phyloP scores from a whole-genome alignment of 257 asterid genomes.

The Hygrophila difformis region DNA sequence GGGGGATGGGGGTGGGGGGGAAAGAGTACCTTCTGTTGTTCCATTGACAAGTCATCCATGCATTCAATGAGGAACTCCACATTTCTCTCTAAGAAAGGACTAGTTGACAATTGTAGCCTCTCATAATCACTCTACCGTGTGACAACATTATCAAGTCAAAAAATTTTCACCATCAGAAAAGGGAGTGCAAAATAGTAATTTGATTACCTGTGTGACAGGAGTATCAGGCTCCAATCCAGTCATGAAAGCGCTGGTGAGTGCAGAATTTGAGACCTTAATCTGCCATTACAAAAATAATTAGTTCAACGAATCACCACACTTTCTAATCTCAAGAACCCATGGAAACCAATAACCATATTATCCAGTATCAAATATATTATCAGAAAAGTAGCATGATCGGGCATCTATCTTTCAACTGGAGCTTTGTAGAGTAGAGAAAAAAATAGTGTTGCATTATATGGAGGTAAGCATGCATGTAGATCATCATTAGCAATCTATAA shows the following conservation, averaged over 20 bases:
- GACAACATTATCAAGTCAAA: neutral
- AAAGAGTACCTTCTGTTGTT: conserved; percentile 67
- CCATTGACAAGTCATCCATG: conserved; percentile 96
- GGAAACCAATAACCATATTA: no score
- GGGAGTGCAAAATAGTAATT: neutral
- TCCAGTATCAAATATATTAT: no score
- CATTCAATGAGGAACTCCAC: conserved; percentile 89
- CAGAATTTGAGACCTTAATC: conserved; percentile 98
- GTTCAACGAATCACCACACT: neutral
- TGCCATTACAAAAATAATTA: conserved; percentile 18
- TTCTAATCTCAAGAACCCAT: neutral
- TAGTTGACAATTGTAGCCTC: conserved; percentile 75
- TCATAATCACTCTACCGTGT: conserved; percentile 73
- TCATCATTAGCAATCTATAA: no score
- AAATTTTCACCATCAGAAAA: neutral
- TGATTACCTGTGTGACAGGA: conserved; percentile 69
- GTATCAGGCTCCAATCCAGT: conserved; percentile 83
- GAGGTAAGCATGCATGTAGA: no score
- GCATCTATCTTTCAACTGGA: no score
- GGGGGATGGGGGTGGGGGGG: no score
- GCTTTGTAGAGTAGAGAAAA: no score
- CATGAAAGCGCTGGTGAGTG: conserved; percentile 94
- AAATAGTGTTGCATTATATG: no score
- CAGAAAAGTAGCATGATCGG: no score
- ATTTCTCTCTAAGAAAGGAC: conserved; percentile 80